Evolutionary conservation across 305 asterid species (phyloP).

Genomic region (Salvia sclarea): DNA sequence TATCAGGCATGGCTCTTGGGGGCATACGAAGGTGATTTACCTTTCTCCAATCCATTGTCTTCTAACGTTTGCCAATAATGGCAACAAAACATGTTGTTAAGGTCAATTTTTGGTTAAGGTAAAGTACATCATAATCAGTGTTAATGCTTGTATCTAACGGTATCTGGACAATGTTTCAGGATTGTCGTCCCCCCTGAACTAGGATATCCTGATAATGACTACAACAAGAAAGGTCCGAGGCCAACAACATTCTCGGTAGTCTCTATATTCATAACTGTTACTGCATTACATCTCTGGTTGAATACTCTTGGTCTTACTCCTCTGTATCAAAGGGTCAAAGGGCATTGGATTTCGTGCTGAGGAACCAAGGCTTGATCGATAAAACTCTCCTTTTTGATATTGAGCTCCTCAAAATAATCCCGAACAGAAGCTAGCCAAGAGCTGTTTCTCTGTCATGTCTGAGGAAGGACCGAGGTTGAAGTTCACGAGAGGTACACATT

Average conservation of each 20-base stretch:
- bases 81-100: neutral
- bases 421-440: constrained; percentile 50
- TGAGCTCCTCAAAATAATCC: constrained; percentile 78
- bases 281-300: neutral
- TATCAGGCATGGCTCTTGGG: constrained; percentile 87
- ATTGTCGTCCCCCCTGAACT: constrained; percentile 93
- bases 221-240: constrained; percentile 91
- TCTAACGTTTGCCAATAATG: neutral
- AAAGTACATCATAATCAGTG: neutral
- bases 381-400: constrained; percentile 94
- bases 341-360: constrained; percentile 87
- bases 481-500: neutral
- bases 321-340: constrained; percentile 75
- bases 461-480: neutral
- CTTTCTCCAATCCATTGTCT: neutral
- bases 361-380: constrained; percentile 95
- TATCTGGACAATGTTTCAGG: constrained; percentile 47
- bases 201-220: constrained; percentile 95
- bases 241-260: constrained; percentile 98
- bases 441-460: neutral
- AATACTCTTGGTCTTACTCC: constrained; percentile 13
- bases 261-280: neutral
- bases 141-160: constrained; percentile 13
- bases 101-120: neutral
- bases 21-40: constrained; percentile 76